Conservation (phyloP, 2,329 filamentous ascomycete species). For the Magnaporthales sp. region DNA sequence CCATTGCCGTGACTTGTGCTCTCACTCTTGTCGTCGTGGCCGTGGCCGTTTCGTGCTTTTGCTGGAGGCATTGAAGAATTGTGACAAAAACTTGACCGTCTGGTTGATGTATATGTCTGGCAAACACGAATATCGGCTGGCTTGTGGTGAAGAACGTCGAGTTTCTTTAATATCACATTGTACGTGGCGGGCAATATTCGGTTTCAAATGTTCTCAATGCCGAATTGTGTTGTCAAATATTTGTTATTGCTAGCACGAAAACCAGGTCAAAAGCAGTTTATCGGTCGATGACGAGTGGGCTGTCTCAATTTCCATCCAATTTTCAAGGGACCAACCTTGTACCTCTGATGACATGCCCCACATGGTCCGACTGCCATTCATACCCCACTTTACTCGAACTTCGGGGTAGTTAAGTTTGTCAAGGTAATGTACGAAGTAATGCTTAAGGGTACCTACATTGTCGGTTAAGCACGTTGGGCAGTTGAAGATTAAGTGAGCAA, state of each 20-base stretch:
- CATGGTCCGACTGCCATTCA: not conserved
- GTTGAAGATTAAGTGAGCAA: not conserved
- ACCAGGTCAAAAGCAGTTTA: not conserved
- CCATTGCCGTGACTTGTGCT: slow-evolving; percentile 26
- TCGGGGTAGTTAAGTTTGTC: no score
- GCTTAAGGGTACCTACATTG: no score
- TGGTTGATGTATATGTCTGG: not conserved
- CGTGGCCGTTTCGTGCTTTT: slow-evolving; percentile 29
- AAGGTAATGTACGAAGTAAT: no score
- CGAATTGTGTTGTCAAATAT: not conserved
- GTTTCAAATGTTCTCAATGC: not conserved
- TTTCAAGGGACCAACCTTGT: not conserved
- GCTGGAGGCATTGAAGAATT: slow-evolving; percentile 18
- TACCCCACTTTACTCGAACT: not conserved
- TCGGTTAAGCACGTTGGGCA: not conserved
- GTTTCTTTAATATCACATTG: not conserved
- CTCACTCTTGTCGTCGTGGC: slow-evolving; percentile 1
- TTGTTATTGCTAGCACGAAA: not conserved
- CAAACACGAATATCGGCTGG: not conserved
- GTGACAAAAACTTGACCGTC: not conserved
- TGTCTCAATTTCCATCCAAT: not conserved
- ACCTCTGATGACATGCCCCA: not conserved
- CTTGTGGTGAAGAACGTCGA: not conserved
- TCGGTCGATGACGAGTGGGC: not conserved
- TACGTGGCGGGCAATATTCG: not conserved